Base-by-base conservation (phyloP, 2,329 filamentous ascomycete species). In the Paradendryphiella salina region DNA sequence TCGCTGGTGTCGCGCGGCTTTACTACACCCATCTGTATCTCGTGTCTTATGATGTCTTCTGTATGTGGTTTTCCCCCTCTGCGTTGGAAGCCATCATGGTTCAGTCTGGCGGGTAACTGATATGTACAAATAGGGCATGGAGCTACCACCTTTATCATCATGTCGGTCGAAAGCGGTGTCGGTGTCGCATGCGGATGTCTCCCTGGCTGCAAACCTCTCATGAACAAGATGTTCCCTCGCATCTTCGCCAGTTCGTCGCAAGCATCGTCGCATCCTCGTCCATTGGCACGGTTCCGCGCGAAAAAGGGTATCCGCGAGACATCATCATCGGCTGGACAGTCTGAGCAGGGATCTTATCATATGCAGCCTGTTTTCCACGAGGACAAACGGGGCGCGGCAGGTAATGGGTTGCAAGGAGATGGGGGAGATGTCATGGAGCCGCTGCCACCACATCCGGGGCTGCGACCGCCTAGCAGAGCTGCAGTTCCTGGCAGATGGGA, bases 181-280 rank as follows among this genome's bases (percentile, higher is more conserved):
- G 69, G 65, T n/a, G 66, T 72, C 6, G 58, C 60, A 7, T 70
- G 66, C 35, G 68, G 67, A 26, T 72, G 65, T 31, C 60, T 72
- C 3, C 67, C 67, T 1, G 63, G 63, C 28, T 66, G 63, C 54
- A 71, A 71, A 46, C 69, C 69, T 3, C 54, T 71, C 7, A 51
- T 72, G 48, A 61, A 63, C 36, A 44, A 41, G 10, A 21, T 67
- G 14, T 63, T 65, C 32, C 68, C 69, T 1, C 56, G 47, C 20
- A 28, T 67, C n/a, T 72, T 71, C 35, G 53, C 29, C 33, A 52
- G 44, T 17, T 53, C 57, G 0, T 51, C 54, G 11, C 42, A 51
- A 36, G 17, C 36, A 11, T 55, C 46, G 14, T 52, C 55, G 3
- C 50, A 53, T 28, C 53, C 29, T 11, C 53, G 46, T 1, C 52